Base-by-base conservation (phyloP, 2,329 filamentous ascomycete species). In the Grosmannia penicillata region DNA sequence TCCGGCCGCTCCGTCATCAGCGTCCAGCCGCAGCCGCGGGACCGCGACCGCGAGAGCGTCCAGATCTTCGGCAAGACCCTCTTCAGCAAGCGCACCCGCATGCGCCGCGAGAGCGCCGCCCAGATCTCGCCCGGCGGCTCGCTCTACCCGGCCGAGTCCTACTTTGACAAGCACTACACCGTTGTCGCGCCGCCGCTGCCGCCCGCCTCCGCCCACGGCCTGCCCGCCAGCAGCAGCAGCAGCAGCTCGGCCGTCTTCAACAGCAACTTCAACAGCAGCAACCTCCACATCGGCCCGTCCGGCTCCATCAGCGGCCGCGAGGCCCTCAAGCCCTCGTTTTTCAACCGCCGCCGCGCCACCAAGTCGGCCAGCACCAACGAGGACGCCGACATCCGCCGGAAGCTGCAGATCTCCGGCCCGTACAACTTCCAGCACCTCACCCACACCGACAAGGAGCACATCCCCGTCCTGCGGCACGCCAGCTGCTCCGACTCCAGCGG, bases 371-470 rank as follows among this genome's bases (percentile, higher is more conserved):
- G 46, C 18, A 41, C 50, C 5, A 49, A 49, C n/a, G 51, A 53
- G 22, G 38, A 47, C 11, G 17, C 34, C 36, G 47, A 37, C 47
- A 53, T 50, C 13, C 51, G 53, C 38, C 66, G 55, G 48, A 66
- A 61, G 44, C 50, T 66, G 36, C 64, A 67, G 38, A 79, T 79
- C 38, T 79, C 75, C 1, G 67, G 61, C 1, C 75, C 75, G 3
- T 78, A 75, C 55, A 77, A 78, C 57, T 79, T 79, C 43, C 73
- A 78, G 50, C 75, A 79, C 53, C 62, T 79, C 25, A 66, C 69
- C 4, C 73, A 78, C 50, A 72, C 68, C 11, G 58, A 63, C 11
- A 66, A 65, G 33, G 65, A 74, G 23, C 58, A 66, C 36, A 42
- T 66, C 4, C 54, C 62, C 4, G 58, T 57, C 39, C 43, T 64